phyloP scores from a whole-genome alignment of 768 basidiomycete genomes.

The Lentinus brumalis region DNA sequence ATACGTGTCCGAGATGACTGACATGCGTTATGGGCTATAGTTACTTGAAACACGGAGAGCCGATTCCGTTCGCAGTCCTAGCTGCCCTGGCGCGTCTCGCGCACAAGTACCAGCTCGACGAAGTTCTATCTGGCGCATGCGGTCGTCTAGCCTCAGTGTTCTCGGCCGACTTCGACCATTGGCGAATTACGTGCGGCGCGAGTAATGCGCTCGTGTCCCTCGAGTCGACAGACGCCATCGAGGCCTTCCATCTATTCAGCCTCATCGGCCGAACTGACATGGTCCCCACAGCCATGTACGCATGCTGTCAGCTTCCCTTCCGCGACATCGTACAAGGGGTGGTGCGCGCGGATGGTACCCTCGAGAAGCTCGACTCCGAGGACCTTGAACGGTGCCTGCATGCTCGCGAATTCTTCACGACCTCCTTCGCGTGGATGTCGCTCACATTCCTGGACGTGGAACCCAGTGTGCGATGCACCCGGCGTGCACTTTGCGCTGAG shows the following conservation, averaged over 20 bases:
- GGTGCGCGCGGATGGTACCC: not conserved
- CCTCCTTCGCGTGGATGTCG: not conserved
- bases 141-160: conserved; percentile 6
- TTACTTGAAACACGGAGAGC: not conserved
- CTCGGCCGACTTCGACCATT: not conserved
- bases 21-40: not conserved
- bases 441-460: not conserved
- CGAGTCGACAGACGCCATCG: not conserved
- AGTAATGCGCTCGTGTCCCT: not conserved
- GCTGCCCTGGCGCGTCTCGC: conserved; percentile 6
- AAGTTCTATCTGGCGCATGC: not conserved
- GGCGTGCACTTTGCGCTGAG: no score
- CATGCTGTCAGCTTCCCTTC: conserved; percentile 7
- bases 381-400: conserved; percentile 5
- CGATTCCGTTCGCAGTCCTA: not conserved
- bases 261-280: not conserved
- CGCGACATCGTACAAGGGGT: not conserved
- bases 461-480: no score
- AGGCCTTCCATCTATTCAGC: conserved; percentile 10
- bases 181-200: not conserved
- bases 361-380: conserved; percentile 1
- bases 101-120: conserved; percentile 14
- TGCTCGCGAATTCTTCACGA: not conserved
- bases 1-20: not conserved
- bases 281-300: conserved; percentile 10